Percentiles rank a stretch among this genome's conserved stretches.
Evolutionary conservation across 1,284 basidiomycete genomes (phyloP).

Genomic region (Lentinus polychrous): DNA sequence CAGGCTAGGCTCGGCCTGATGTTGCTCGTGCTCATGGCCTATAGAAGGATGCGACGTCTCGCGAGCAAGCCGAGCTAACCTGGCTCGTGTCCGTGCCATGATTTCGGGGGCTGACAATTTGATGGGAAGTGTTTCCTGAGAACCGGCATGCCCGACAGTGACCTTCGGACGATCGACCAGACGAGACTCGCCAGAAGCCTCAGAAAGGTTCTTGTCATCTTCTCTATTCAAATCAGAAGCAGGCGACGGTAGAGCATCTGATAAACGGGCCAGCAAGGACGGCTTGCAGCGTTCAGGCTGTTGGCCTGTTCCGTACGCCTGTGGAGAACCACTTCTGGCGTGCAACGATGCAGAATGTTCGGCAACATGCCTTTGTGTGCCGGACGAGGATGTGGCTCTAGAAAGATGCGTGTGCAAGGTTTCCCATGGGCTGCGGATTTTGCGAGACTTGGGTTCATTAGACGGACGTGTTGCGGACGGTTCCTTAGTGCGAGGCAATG

Average conservation of each 20-base stretch:
- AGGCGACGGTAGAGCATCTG: background rate
- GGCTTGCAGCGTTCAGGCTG: background rate
- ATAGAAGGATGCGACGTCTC: background rate
- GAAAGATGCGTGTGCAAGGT: background rate
- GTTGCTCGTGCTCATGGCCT: background rate
- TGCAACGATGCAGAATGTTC: background rate
- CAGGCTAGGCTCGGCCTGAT: too few relatives aligned
- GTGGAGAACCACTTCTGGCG: too few relatives aligned
- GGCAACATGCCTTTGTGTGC: background rate
- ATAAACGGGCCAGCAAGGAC: slow-evolving; percentile 5
- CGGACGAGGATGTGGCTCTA: background rate
- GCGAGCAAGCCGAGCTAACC: background rate
- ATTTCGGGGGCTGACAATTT: slow-evolving; percentile 25
- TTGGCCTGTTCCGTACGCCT: background rate
- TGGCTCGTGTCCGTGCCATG: slow-evolving; percentile 27
- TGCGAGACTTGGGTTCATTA: too few relatives aligned
- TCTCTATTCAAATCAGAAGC: background rate
- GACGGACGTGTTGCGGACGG: too few relatives aligned
- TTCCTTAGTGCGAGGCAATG: too few relatives aligned
- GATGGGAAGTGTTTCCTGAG: slow-evolving; percentile 1
- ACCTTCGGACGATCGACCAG: background rate
- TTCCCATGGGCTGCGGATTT: background rate
- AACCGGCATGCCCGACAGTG: background rate
- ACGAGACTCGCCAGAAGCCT: background rate
- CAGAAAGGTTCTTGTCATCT: background rate